phyloP scores from a whole-genome alignment of 495 filamentous ascomycete species.

The Neurospora tetraspora region DNA sequence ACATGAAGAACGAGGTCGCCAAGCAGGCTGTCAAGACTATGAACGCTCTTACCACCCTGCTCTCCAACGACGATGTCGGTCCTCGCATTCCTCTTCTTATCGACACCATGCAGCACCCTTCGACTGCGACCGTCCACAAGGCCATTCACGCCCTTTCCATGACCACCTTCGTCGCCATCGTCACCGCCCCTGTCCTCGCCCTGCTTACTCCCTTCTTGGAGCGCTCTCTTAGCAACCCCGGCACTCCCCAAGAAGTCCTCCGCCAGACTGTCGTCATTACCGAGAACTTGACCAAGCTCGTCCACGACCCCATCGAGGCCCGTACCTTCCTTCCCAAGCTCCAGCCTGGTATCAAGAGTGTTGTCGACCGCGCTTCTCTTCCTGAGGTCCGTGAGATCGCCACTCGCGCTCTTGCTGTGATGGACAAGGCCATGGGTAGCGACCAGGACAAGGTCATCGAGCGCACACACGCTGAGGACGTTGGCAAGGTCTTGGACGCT shows the following conservation, averaged over 20 bases:
- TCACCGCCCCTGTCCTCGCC: slow-evolving; percentile 97
- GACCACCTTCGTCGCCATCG: slow-evolving; percentile 96
- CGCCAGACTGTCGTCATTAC: slow-evolving; percentile 96
- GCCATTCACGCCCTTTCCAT: slow-evolving; percentile 95
- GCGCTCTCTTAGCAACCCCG: slow-evolving; percentile 79
- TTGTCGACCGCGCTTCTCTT: slow-evolving; percentile 78
- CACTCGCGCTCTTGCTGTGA: slow-evolving; percentile 68
- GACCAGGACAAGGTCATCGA: slow-evolving; percentile 54
- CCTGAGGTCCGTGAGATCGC: slow-evolving; percentile 93
- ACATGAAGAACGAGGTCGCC: slow-evolving; percentile 81
- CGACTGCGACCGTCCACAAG: slow-evolving; percentile 77
- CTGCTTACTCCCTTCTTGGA: slow-evolving; percentile 93
- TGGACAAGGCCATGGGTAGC: slow-evolving; percentile 87
- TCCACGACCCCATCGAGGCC: slow-evolving; percentile 94
- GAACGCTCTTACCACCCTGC: slow-evolving; percentile 77
- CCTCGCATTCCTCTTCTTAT: slow-evolving; percentile 89
- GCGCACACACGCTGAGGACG: slow-evolving; percentile 62
- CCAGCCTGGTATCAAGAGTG: slow-evolving; percentile 82
- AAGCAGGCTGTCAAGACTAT: slow-evolving; percentile 88
- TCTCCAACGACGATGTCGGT: slow-evolving; percentile 94
- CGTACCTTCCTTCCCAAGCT: slow-evolving; percentile 94
- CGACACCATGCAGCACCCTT: slow-evolving; percentile 91
- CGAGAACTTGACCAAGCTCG: slow-evolving; percentile 96
- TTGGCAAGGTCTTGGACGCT: slow-evolving; percentile 60
- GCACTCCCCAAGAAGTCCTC: slow-evolving; percentile 86